A percentile compares a stretch with the other conserved stretches of the same genome.
Conservation (phyloP, 768 basidiomycete genomes). For the Termitomyces sp. region DNA sequence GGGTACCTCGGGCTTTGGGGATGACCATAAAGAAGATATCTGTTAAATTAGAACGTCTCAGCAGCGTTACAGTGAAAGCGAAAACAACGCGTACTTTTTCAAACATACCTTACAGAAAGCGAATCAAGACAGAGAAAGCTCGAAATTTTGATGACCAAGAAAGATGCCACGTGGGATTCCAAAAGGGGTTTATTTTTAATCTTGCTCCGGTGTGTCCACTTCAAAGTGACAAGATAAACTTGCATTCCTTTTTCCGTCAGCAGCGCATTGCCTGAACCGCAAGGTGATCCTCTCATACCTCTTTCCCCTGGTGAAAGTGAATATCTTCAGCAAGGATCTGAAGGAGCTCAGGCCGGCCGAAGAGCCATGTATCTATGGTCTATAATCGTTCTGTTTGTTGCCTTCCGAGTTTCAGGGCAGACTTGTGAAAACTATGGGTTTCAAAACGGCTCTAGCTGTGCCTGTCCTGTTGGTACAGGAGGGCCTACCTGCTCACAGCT, state of each 20-base stretch:
- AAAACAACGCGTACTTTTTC: conserved; percentile 26
- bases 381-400: conserved; percentile 15
- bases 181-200: not conserved
- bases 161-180: not conserved
- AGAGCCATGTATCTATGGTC: conserved; percentile 8
- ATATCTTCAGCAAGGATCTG: not conserved
- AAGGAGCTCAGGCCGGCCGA: not conserved
- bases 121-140: not conserved
- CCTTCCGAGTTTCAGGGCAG: conserved; percentile 27
- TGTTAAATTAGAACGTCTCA: conserved; percentile 16
- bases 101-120: conserved; percentile 30
- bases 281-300: not conserved
- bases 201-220: not conserved
- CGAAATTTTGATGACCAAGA: not conserved
- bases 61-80: not conserved
- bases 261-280: not conserved
- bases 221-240: not conserved
- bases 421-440: conserved; percentile 70
- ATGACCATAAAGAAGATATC: conserved; percentile 57
- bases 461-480: conserved; percentile 81
- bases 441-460: conserved; percentile 51
- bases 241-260: not conserved
- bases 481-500: conserved; percentile 64
- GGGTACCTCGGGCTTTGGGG: conserved; percentile 29
- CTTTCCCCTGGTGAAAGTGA: not conserved